phyloP scores from a whole-genome alignment of 202 grass and related monocot species.

The Tripidium arundinaceum region DNA sequence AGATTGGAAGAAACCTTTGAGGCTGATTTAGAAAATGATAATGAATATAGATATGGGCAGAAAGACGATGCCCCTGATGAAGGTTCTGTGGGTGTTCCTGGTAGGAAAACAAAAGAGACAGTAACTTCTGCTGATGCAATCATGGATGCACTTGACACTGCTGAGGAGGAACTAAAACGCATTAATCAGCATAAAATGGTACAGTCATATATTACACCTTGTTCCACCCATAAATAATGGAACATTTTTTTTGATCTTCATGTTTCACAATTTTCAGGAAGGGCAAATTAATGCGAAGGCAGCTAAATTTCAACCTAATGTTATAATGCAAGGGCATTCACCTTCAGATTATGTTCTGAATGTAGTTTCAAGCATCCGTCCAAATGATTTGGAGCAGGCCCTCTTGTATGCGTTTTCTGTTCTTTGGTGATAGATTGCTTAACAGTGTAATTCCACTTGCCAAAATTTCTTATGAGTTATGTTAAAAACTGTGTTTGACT shows the following conservation, averaged over 20 bases:
- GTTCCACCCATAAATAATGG: neutral
- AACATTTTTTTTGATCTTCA: conserved; percentile 9
- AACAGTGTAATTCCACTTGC: conserved; percentile 9
- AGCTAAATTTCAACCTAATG: conserved; percentile 58
- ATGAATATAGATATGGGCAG: conserved; percentile 69
- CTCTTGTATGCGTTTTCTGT: conserved; percentile 52
- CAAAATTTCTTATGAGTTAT: neutral
- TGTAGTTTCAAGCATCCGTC: conserved; percentile 59
- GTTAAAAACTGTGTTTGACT: neutral
- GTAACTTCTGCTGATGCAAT: conserved; percentile 78
- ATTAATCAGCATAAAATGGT: conserved; percentile 67
- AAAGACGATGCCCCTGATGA: conserved; percentile 82
- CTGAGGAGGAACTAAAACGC: conserved; percentile 78
- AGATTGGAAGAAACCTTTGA: conserved; percentile 95
- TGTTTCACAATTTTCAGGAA: conserved; percentile 49
- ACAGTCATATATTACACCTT: neutral
- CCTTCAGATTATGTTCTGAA: conserved; percentile 88
- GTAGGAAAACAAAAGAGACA: conserved; percentile 90
- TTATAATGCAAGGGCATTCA: conserved; percentile 74
- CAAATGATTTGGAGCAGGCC: conserved; percentile 88
- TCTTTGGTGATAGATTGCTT: neutral
- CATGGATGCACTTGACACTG: conserved; percentile 90
- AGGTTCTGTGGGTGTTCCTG: conserved; percentile 77
- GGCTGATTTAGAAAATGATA: conserved; percentile 65
- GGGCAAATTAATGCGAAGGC: conserved; percentile 51